Percentiles rank a stretch among this genome's conserved stretches.
phyloP scores from a whole-genome alignment of 2,329 filamentous ascomycete species.

The Sclerotinia trifoliorum region DNA sequence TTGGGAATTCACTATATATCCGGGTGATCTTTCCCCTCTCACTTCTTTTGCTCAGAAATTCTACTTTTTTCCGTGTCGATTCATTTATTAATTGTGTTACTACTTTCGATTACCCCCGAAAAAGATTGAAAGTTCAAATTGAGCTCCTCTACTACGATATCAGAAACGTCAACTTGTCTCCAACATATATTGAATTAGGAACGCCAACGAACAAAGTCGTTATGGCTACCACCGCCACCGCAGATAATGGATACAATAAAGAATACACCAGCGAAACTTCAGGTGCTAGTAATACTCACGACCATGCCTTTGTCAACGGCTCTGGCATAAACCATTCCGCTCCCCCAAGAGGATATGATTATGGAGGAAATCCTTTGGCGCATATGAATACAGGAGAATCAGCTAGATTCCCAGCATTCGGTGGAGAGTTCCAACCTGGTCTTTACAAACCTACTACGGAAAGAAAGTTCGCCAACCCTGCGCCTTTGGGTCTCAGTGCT shows the following conservation, averaged over 20 bases:
- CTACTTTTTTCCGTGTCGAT: not conserved
- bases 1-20: conserved; percentile 8
- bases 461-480: conserved; percentile 59
- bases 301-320: conserved; percentile 25
- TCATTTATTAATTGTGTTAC: not conserved
- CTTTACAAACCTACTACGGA: conserved; percentile 52
- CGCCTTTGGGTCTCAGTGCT: conserved; percentile 57
- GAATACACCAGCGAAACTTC: conserved; percentile 28
- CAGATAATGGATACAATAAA: conserved; percentile 29
- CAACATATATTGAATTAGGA: not conserved
- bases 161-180: not conserved
- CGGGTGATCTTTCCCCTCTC: not conserved
- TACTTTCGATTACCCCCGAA: not conserved
- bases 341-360: conserved; percentile 29
- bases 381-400: conserved; percentile 46
- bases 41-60: not conserved
- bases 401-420: conserved; percentile 52
- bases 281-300: conserved; percentile 19
- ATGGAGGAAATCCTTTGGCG: conserved; percentile 48
- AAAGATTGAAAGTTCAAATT: not conserved
- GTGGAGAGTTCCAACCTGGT: conserved; percentile 60
- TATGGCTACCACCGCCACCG: conserved; percentile 34
- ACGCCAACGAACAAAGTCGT: conserved; percentile 10
- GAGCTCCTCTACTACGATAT: not conserved
- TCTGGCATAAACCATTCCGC: conserved; percentile 18